phyloP scores from a whole-genome alignment of 164 flowering plant genomes.

The Saururus chinensis region DNA sequence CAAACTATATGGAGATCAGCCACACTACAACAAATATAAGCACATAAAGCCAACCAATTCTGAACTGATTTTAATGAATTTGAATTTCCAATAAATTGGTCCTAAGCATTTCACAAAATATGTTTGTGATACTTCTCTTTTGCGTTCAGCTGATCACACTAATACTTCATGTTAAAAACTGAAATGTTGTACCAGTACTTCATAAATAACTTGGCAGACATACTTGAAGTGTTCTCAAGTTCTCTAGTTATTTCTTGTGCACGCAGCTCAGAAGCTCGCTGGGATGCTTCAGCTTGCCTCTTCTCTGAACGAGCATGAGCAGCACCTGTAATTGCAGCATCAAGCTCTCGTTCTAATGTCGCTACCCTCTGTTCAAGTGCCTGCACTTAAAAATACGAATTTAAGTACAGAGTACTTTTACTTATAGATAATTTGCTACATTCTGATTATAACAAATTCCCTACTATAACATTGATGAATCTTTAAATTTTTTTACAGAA shows the following conservation, averaged over 20 bases:
- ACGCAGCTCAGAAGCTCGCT: slow-evolving; percentile 66
- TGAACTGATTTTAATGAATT: too few species aligned
- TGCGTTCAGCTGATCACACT: too few species aligned
- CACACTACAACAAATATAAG: too few species aligned
- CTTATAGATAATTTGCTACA: too few species aligned
- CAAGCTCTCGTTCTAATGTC: slow-evolving; percentile 73
- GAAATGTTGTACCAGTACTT: neutral
- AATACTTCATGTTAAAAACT: too few species aligned
- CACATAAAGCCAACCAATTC: too few species aligned
- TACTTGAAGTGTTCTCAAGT: slow-evolving; percentile 90
- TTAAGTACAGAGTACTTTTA: neutral
- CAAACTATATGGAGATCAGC: too few species aligned
- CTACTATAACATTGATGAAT: neutral
- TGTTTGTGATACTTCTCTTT: too few species aligned
- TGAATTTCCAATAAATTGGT: too few species aligned
- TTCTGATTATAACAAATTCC: neutral
- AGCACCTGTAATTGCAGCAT: slow-evolving; percentile 80
- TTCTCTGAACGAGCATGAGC: slow-evolving; percentile 86
- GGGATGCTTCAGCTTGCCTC: slow-evolving; percentile 75
- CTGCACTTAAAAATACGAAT: slow-evolving; percentile 20
- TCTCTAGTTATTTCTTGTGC: slow-evolving; percentile 61
- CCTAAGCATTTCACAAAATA: too few species aligned
- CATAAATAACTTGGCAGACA: slow-evolving; percentile 7
- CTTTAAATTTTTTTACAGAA: neutral
- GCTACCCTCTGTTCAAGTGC: slow-evolving; percentile 87